Evolutionary conservation across 345 rosid genomes (phyloP).

Genomic region (Populus pruinosa): DNA sequence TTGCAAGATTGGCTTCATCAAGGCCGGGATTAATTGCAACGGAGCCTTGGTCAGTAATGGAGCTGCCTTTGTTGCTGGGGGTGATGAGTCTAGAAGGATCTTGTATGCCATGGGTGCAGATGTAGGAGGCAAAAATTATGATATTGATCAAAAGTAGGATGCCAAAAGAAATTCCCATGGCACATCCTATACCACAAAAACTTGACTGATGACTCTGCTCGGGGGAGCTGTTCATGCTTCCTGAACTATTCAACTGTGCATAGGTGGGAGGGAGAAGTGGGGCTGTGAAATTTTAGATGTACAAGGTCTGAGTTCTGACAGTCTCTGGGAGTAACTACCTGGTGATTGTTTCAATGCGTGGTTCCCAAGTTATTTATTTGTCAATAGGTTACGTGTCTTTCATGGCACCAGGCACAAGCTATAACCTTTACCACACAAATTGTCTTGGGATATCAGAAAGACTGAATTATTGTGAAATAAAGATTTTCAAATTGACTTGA

Average conservation of each 20-base stretch:
- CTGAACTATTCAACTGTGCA: too few relatives aligned
- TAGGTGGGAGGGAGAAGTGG: too few relatives aligned
- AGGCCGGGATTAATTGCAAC: constrained; percentile 20
- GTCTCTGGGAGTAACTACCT: too few relatives aligned
- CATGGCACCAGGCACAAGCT: not conserved
- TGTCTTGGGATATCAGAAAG: not conserved
- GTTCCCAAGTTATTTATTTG: too few relatives aligned
- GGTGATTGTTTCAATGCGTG: too few relatives aligned
- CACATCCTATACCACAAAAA: not conserved
- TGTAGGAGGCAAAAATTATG: not conserved
- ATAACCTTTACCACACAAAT: not conserved
- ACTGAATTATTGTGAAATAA: not conserved
- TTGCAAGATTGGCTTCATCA: constrained; percentile 27
- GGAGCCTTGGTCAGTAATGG: not conserved
- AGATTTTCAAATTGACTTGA: not conserved
- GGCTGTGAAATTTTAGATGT: too few relatives aligned
- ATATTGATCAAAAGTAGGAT: not conserved
- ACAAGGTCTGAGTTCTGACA: too few relatives aligned
- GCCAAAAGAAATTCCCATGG: not conserved
- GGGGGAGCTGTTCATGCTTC: too few relatives aligned
- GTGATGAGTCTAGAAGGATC: not conserved
- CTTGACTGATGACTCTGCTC: not conserved
- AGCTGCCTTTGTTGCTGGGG: not conserved
- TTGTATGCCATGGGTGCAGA: not conserved
- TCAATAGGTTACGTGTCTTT: not conserved